Base-by-base conservation (phyloP, 495 filamentous ascomycete species). In the Daldinia vernicosa region DNA sequence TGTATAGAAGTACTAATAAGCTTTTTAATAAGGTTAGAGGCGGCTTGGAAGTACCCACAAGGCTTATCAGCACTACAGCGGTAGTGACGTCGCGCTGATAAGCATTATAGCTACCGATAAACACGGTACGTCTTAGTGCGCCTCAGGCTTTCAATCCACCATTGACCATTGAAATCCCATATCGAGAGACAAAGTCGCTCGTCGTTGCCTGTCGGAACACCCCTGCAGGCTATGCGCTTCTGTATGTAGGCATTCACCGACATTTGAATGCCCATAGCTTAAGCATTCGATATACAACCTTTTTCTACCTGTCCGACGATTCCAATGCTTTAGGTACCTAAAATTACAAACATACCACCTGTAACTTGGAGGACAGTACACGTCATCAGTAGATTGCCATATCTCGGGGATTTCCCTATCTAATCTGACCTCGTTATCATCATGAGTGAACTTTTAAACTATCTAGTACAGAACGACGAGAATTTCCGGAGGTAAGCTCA, bases 401-500 rank as follows among this genome's bases (percentile, higher is more conserved):
- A 47, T 47, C 17, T 47, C 33, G 12, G 33, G 33, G 33, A 35
- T 4, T 35, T 35, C 43, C 43, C 43, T 47, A 47, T 47, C 43
- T 47, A 47, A 47, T 47, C 43, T 47, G 4, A 9, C 19, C 43
- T 47, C 43, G 11, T 47, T 47, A 47, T 47, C 69, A 77, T 37
- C 53, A 80, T 79, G 78, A 76, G 77, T 33, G 77, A 80, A 37
- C 80, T 85, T 19, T 73, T 82, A 1, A 79, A 84, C 24, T 85
- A 82, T 52, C 81, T 85, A 19, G 75, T 82, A 39, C 72, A 83
- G 50, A 76, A 83, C 67, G 83, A 84, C 70, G 72, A 77, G 26
- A 77, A 77, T 33, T 85, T 85, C 56, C 67, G 82, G 50, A 83
- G 78, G 83, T 84, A 60, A 56, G 74, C 55, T 7, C 26, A 15